Percentiles rank a stretch among this genome's conserved stretches.
phyloP scores from a whole-genome alignment of 2,329 filamentous ascomycete genomes.

The Pyricularia sp. region DNA sequence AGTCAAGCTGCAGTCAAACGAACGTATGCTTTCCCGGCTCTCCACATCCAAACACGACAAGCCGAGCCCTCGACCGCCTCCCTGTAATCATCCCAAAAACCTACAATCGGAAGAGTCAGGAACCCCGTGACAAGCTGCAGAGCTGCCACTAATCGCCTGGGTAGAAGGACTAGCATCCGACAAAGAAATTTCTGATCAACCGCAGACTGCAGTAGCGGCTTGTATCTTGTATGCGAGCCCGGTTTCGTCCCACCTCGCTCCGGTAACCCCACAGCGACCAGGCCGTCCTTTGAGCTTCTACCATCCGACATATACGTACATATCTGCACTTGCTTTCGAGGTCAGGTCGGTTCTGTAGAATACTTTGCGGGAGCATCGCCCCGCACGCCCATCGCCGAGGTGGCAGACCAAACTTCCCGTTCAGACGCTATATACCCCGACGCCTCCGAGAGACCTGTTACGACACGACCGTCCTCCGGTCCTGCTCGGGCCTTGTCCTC shows the following conservation, averaged over 20 bases:
- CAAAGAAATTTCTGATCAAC: neutral
- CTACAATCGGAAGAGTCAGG: neutral
- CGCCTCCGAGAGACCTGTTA: neutral
- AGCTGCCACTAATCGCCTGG: neutral
- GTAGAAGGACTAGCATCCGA: neutral
- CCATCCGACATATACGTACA: neutral
- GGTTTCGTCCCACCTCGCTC: neutral
- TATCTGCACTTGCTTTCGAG: neutral
- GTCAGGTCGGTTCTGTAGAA: neutral
- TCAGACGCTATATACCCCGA: neutral
- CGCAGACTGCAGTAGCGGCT: neutral
- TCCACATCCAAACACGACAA: neutral
- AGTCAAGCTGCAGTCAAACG: neutral
- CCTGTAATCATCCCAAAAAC: neutral
- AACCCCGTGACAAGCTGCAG: neutral
- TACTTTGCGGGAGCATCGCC: slow-evolving; percentile 1
- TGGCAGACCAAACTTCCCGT: slow-evolving; percentile 2
- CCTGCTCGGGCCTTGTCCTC: neutral
- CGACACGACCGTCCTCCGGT: neutral
- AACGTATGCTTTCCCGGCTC: neutral
- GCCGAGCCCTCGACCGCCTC: neutral
- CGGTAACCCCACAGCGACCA: neutral
- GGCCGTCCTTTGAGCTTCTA: neutral
- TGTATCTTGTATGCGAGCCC: neutral
- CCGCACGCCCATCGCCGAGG: slow-evolving; percentile 1